A percentile compares a stretch with the other conserved stretches of the same genome.
Evolutionary conservation across 1,284 basidiomycete genomes (phyloP).

Genomic region (Tilletia walkeri): DNA sequence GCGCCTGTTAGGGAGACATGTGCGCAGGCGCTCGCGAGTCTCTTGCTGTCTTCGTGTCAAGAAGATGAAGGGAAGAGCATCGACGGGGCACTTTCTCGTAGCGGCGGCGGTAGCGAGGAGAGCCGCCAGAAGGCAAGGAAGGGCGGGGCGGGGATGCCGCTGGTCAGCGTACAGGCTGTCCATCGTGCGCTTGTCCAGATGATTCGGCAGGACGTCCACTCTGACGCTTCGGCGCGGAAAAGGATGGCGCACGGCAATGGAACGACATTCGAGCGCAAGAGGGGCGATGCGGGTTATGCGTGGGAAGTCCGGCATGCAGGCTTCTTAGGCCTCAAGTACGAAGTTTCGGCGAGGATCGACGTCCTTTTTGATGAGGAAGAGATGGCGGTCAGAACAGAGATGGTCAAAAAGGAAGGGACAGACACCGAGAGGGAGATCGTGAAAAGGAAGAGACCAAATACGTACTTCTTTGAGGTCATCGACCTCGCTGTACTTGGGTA

Average conservation of each 20-base stretch:
- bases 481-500: constrained; percentile 83
- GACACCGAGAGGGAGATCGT: constrained; percentile 58
- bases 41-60: constrained; percentile 55
- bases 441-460: neutral
- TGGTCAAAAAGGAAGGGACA: constrained; percentile 38
- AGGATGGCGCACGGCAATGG: neutral
- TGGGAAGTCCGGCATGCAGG: constrained; percentile 99
- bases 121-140: no score
- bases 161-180: constrained; percentile 71
- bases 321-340: constrained; percentile 91
- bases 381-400: constrained; percentile 47
- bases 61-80: no score
- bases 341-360: constrained; percentile 87
- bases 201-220: constrained; percentile 78
- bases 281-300: constrained; percentile 65
- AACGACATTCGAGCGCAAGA: constrained; percentile 55
- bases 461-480: constrained; percentile 58
- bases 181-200: constrained; percentile 83
- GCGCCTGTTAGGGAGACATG: constrained; percentile 96
- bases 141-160: constrained; percentile 69
- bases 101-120: no score
- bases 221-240: neutral
- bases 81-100: neutral
- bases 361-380: constrained; percentile 61
- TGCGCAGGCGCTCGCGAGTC: constrained; percentile 86